phyloP scores from a whole-genome alignment of 257 asterid genomes.

The Solanum peruvianum region DNA sequence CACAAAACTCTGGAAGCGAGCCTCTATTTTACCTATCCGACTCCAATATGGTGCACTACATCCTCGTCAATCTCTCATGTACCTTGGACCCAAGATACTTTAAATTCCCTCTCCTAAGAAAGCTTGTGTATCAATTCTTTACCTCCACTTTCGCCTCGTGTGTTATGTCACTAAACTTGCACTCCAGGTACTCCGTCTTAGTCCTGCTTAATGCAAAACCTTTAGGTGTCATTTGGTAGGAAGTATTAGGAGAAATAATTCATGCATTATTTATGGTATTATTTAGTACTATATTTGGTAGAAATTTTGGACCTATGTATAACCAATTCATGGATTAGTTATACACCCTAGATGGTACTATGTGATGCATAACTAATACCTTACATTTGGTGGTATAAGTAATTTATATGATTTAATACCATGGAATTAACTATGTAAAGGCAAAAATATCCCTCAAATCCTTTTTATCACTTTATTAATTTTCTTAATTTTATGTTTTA shows the following conservation, averaged over 20 bases:
- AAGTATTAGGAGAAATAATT: neutral
- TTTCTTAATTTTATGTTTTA: neutral
- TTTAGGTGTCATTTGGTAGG: neutral
- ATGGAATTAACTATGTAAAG: neutral
- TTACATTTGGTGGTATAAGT: neutral
- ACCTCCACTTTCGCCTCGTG: neutral
- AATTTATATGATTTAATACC: neutral
- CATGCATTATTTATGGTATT: neutral
- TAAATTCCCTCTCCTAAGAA: neutral
- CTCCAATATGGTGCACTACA: neutral
- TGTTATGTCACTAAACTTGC: neutral
- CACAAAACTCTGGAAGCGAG: neutral
- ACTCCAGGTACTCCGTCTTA: neutral
- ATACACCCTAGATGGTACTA: neutral
- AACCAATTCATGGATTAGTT: neutral
- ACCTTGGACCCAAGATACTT: neutral
- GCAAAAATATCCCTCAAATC: neutral
- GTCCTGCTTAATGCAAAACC: neutral
- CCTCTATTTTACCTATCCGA: neutral
- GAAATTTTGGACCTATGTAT: neutral
- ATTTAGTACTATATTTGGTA: neutral
- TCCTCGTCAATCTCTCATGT: neutral
- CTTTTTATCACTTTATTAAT: neutral
- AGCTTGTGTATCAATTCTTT: neutral
- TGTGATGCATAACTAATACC: neutral